A percentile compares a stretch with the other conserved stretches of the same genome.
These are phyloP conservation scores for Clavariopsis aquatica DNA, from an alignment of 495 filamentous ascomycete genomes.

Conservation along the genomic window DNA sequence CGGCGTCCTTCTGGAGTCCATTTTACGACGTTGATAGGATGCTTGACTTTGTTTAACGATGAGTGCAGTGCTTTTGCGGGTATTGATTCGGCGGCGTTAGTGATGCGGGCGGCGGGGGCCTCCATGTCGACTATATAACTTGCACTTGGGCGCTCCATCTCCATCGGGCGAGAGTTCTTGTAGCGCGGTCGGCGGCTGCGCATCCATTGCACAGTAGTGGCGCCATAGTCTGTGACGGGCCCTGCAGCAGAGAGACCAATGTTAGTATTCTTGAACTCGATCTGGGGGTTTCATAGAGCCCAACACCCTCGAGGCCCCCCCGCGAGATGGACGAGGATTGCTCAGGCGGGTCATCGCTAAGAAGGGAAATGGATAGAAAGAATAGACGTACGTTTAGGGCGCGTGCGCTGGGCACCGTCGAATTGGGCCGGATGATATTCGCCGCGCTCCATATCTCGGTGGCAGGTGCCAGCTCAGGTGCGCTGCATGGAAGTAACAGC, in stretches of 20 bases:
- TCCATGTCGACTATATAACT: conserved; percentile 92
- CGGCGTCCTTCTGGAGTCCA: conserved; percentile 97
- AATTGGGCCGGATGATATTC: conserved; percentile 25
- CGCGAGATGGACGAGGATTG: too few species aligned
- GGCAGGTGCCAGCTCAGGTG: neutral
- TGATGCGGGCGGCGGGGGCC: conserved; percentile 71
- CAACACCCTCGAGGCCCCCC: too few species aligned
- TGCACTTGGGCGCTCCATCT: conserved; percentile 78
- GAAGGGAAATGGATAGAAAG: neutral
- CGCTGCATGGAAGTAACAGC: too few species aligned
- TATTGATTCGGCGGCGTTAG: conserved; percentile 76
- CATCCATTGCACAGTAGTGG: conserved; percentile 92
- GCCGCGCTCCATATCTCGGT: conserved; percentile 24
- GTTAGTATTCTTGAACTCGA: neutral
- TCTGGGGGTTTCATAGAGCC: too few species aligned
- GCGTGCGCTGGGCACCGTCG: conserved; percentile 23
- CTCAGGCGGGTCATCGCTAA: too few species aligned
- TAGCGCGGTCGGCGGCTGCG: conserved; percentile 76
- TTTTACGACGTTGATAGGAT: conserved; percentile 93
- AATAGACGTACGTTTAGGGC: conserved; percentile 28
- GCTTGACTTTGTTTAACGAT: conserved; percentile 95
- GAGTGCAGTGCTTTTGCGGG: conserved; percentile 90
- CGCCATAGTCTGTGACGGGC: conserved; percentile 92
- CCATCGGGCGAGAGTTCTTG: conserved; percentile 64
- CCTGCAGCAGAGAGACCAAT: conserved; percentile 49